Conservation (phyloP, 495 filamentous ascomycete species). For the Aspergillus wentii region DNA sequence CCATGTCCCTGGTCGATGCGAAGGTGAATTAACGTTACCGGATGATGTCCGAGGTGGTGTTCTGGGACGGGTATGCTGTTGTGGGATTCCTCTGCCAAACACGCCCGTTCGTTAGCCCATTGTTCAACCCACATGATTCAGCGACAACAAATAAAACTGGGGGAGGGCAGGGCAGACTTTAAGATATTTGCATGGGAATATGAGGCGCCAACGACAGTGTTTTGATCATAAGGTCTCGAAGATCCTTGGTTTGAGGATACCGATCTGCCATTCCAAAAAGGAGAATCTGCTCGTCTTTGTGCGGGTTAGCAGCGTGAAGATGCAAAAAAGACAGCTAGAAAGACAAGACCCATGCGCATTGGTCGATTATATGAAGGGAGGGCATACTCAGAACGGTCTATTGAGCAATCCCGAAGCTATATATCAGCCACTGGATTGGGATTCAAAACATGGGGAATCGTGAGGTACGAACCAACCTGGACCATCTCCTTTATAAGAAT, state of each 20-base stretch:
- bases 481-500: constrained; percentile 82
- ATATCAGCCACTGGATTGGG: constrained; percentile 18
- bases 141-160: too few relatives aligned
- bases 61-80: constrained; percentile 51
- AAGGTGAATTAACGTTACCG: constrained; percentile 43
- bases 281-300: constrained; percentile 65
- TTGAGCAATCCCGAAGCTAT: constrained; percentile 13
- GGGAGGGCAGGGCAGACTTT: constrained; percentile 60
- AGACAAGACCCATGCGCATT: not conserved
- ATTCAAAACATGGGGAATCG: constrained; percentile 10
- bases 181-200: constrained; percentile 96
- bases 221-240: constrained; percentile 56
- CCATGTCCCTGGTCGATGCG: constrained; percentile 46
- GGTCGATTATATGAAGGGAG: not conserved
- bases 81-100: constrained; percentile 44
- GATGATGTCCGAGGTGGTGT: constrained; percentile 54
- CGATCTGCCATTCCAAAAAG: constrained; percentile 78
- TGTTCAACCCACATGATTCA: too few relatives aligned
- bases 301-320: constrained; percentile 23
- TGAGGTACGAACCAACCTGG: constrained; percentile 83
- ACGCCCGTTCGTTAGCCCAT: constrained; percentile 16
- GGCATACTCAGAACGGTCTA: constrained; percentile 52
- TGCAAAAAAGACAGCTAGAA: not conserved
- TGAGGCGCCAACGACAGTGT: constrained; percentile 85
- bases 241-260: constrained; percentile 33